phyloP scores from a whole-genome alignment of 2,329 filamentous ascomycete genomes.

The Aspergillus phoenicis region DNA sequence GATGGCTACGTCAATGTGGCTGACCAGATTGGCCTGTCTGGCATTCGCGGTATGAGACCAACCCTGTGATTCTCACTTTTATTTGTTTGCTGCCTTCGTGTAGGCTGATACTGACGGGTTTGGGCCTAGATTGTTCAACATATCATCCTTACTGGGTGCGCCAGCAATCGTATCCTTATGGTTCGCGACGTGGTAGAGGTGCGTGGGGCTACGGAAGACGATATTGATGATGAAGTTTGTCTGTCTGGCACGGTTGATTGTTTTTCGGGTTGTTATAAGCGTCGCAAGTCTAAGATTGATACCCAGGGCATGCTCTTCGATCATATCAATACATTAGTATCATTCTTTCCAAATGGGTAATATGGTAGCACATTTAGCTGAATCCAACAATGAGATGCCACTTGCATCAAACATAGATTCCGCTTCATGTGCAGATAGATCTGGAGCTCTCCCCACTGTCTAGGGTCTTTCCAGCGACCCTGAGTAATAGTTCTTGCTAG shows the following conservation, averaged over 20 bases:
- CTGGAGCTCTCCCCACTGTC: no score
- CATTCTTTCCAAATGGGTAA: no score
- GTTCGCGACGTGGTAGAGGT: conserved; percentile 14
- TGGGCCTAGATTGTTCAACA: conserved; percentile 40
- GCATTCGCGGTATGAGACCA: conserved; percentile 39
- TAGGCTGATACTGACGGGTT: not conserved
- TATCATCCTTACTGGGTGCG: conserved; percentile 45
- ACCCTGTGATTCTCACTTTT: conserved; percentile 21
- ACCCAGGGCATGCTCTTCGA: no score
- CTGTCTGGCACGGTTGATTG: conserved; percentile 2
- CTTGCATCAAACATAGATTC: no score
- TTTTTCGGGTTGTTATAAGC: not conserved
- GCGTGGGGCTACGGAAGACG: not conserved
- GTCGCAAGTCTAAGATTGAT: no score
- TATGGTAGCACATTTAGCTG: no score
- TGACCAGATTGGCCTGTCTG: conserved; percentile 43
- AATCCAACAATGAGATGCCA: no score
- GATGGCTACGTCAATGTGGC: conserved; percentile 53
- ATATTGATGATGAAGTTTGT: not conserved
- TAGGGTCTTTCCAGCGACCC: no score
- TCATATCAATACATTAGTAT: no score
- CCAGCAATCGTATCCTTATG: conserved; percentile 28
- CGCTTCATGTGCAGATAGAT: no score
- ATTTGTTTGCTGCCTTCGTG: not conserved
- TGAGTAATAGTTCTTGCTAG: no score